Evolutionary conservation across 331 rosid species (phyloP).

Genomic region (Acacia pycnantha): DNA sequence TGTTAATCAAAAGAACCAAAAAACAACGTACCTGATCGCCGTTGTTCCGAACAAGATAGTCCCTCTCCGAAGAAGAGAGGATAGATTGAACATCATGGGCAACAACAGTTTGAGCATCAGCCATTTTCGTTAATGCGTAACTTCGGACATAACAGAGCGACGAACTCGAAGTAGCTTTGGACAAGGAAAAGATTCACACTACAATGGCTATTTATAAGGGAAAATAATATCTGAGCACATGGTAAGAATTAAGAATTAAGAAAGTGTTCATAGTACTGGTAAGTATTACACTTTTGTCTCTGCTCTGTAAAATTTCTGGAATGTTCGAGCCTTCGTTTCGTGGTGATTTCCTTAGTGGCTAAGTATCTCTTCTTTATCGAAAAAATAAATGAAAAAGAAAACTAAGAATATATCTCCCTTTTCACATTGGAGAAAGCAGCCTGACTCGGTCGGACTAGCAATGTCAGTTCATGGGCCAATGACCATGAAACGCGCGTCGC

Average conservation of each 20-base stretch:
- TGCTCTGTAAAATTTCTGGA: background rate
- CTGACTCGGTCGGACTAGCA: too few species aligned
- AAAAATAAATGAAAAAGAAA: too few species aligned
- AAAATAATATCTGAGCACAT: too few species aligned
- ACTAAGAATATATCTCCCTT: too few species aligned
- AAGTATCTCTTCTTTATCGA: background rate
- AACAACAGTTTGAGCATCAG: background rate
- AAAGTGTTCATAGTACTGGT: background rate
- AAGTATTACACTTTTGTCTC: background rate
- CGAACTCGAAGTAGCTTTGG: background rate
- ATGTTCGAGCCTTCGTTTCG: too few species aligned
- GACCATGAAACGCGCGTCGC: too few species aligned
- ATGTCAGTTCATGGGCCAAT: too few species aligned
- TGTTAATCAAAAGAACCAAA: background rate
- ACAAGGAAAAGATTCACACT: background rate
- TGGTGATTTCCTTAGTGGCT: background rate
- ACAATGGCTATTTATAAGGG: background rate
- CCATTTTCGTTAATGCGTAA: background rate
- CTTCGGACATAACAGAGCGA: background rate
- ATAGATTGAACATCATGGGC: conserved; percentile 44
- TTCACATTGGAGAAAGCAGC: too few species aligned
- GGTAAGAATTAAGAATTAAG: too few species aligned
- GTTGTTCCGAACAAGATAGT: conserved; percentile 52
- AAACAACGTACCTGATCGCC: conserved; percentile 47
- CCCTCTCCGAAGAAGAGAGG: conserved; percentile 51